phyloP scores from a whole-genome alignment of 2,329 filamentous ascomycete species.

The Xylaria sp. region DNA sequence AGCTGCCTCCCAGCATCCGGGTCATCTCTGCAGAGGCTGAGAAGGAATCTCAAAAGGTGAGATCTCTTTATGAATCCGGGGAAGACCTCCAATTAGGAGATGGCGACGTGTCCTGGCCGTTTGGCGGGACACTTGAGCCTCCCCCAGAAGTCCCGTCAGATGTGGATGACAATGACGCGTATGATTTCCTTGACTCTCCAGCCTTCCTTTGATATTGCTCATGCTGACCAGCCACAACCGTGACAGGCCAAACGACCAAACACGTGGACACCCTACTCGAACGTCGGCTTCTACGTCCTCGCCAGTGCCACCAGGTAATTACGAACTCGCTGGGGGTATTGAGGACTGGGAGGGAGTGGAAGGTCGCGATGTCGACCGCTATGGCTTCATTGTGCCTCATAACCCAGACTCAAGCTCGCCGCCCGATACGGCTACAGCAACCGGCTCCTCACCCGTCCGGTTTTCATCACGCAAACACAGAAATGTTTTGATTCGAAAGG shows the following conservation, averaged over 20 bases:
- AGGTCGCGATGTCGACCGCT: conserved; percentile 67
- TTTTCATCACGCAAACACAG: conserved; percentile 52
- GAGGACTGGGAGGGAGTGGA: conserved; percentile 72
- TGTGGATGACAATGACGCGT: conserved; percentile 60
- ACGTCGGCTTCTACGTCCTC: conserved; percentile 42
- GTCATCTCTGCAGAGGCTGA: conserved; percentile 61
- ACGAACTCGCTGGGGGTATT: conserved; percentile 62
- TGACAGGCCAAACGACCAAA: conserved; percentile 35
- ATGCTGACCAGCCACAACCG: conserved; percentile 41
- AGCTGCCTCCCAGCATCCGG: conserved; percentile 53
- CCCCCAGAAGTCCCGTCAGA: conserved; percentile 58
- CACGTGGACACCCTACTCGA: conserved; percentile 40
- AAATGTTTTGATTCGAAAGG: conserved; percentile 53
- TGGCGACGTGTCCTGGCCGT: conserved; percentile 53
- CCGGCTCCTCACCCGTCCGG: conserved; percentile 49
- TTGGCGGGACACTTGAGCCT: conserved; percentile 55
- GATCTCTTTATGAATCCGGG: conserved; percentile 67
- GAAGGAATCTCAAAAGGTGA: conserved; percentile 70
- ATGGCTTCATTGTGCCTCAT: conserved; percentile 66
- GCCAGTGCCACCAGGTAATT: conserved; percentile 48
- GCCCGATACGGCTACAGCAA: conserved; percentile 45
- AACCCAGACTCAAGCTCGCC: conserved; percentile 47
- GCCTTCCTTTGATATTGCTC: conserved; percentile 28
- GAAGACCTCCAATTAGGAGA: conserved; percentile 60
- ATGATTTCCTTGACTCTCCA: conserved; percentile 58